Percentiles rank a stretch among this genome's conserved stretches.
Conservation (phyloP, 2,329 filamentous ascomycete species). For the Cercospora sojina region DNA sequence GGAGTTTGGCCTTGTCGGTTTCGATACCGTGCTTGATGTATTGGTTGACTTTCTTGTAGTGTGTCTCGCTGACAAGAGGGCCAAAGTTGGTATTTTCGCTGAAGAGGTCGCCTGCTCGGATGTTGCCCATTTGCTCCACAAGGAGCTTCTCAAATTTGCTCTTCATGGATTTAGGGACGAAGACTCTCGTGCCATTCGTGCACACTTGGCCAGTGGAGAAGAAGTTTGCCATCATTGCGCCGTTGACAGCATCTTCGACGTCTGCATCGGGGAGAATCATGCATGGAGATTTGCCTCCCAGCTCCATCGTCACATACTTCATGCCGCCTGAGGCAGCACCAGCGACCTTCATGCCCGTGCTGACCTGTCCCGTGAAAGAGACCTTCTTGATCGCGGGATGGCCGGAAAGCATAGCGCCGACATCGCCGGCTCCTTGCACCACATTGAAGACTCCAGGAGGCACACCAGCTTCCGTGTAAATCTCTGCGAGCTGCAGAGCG, state of each 20-base stretch:
- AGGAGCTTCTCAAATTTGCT: conserved; percentile 66
- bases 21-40: conserved; percentile 77
- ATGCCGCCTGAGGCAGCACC: conserved; percentile 71
- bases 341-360: conserved; percentile 79
- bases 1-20: conserved; percentile 68
- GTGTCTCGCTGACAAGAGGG: conserved; percentile 71
- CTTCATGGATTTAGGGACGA: conserved; percentile 68
- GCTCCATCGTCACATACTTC: conserved; percentile 91
- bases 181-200: conserved; percentile 88
- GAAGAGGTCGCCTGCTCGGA: conserved; percentile 71
- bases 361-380: conserved; percentile 84
- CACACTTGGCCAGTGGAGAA: conserved; percentile 89
- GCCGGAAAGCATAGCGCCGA: conserved; percentile 71
- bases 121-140: conserved; percentile 65
- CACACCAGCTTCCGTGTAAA: conserved; percentile 76
- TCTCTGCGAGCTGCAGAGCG: conserved; percentile 68
- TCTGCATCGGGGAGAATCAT: conserved; percentile 78
- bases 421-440: conserved; percentile 74
- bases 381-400: conserved; percentile 78
- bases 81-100: conserved; percentile 77
- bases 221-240: conserved; percentile 92
- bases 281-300: conserved; percentile 81
- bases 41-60: conserved; percentile 72
- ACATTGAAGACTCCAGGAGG: conserved; percentile 85
- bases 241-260: conserved; percentile 76